Percentiles rank a stretch among this genome's conserved stretches.
Conservation (phyloP, 83 land plant genomes). For the Picea abies region DNA sequence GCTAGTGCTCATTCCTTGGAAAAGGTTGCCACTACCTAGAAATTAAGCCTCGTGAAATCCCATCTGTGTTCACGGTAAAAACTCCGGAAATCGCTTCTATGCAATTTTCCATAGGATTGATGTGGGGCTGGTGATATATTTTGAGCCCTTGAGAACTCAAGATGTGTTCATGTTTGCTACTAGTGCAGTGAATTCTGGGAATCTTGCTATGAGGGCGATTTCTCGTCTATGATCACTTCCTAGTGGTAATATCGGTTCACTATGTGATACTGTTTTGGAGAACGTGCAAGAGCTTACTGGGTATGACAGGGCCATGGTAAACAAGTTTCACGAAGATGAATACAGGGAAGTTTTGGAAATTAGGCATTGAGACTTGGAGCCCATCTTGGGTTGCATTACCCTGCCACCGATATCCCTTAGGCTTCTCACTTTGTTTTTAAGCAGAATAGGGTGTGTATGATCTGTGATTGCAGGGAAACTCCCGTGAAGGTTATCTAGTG, state of each 20-base stretch:
- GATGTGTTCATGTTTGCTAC: conserved; percentile 67
- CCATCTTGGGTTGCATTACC: conserved; percentile 30
- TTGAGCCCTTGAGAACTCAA: conserved; percentile 68
- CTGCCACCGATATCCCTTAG: conserved; percentile 94
- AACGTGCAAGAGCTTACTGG: conserved; percentile 73
- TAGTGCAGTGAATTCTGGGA: conserved; percentile 78
- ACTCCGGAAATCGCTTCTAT: conserved; percentile 71
- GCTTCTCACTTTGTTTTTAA: conserved; percentile 86
- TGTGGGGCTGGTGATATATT: conserved; percentile 80
- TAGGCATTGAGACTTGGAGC: conserved; percentile 72
- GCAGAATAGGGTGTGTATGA: conserved; percentile 92
- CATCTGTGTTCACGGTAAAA: conserved; percentile 52
- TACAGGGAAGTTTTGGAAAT: conserved; percentile 86
- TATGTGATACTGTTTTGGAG: conserved; percentile 79
- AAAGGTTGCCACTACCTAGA: conserved; percentile 62
- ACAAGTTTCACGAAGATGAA: conserved; percentile 88
- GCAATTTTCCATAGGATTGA: conserved; percentile 85
- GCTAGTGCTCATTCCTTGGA: conserved; percentile 51
- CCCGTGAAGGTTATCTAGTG: conserved; percentile 78
- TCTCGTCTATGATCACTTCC: conserved; percentile 76
- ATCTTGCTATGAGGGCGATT: conserved; percentile 37
- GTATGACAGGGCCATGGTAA: conserved; percentile 84
- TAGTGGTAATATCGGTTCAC: conserved; percentile 70
- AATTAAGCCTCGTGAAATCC: conserved; percentile 76
- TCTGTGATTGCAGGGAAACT: conserved; percentile 69